A percentile compares a stretch with the other conserved stretches of the same genome.
phyloP scores from a whole-genome alignment of 2,329 filamentous ascomycete species.

The Periglandula ipomoeae region DNA sequence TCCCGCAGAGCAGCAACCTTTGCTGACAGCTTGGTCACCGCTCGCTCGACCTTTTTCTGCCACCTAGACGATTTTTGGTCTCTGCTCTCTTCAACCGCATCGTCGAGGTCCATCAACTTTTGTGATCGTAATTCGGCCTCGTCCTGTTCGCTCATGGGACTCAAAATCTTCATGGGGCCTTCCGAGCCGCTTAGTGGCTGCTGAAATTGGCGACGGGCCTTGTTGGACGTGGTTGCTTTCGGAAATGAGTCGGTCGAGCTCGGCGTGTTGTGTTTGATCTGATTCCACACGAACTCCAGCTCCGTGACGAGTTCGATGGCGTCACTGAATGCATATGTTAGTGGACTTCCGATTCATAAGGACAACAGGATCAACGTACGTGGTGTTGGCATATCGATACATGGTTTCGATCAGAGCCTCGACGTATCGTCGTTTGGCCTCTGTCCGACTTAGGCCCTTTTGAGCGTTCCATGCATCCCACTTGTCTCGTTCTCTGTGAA shows the following conservation, averaged over 20 bases:
- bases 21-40: conserved; percentile 79
- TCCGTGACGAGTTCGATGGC: conserved; percentile 82
- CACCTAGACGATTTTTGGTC: conserved; percentile 48
- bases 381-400: conserved; percentile 87
- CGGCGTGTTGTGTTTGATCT: conserved; percentile 80
- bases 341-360: neutral
- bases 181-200: conserved; percentile 40
- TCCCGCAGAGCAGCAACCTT: conserved; percentile 89
- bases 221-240: conserved; percentile 29
- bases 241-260: conserved; percentile 51
- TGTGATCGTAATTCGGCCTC: conserved; percentile 51
- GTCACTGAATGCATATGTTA: conserved; percentile 39
- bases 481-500: conserved; percentile 54
- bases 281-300: conserved; percentile 98
- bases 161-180: conserved; percentile 60
- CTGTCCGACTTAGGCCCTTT: conserved; percentile 71
- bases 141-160: conserved; percentile 78
- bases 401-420: conserved; percentile 92
- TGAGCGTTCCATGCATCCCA: conserved; percentile 96
- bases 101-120: conserved; percentile 35
- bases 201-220: conserved; percentile 33
- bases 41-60: conserved; percentile 74
- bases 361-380: conserved; percentile 38
- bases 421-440: conserved; percentile 91
- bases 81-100: conserved; percentile 31